Base-by-base conservation (phyloP, 2,329 filamentous ascomycete species). In the Microsporum canis region DNA sequence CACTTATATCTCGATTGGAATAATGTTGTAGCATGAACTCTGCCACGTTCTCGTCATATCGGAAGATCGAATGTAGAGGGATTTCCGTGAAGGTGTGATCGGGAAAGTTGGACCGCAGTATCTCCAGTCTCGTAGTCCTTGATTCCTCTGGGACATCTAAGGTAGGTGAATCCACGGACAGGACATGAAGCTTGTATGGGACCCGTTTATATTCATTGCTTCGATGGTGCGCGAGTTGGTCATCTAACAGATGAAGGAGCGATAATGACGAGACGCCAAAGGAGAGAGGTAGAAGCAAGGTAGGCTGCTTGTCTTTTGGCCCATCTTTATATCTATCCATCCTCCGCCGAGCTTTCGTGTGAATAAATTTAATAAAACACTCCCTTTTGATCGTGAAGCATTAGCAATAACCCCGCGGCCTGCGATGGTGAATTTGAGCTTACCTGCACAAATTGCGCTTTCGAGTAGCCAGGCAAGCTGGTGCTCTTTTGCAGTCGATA, bases 231-330 rank as follows among this genome's bases (percentile, higher is more conserved):
- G 82, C 78, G 53, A 88, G 78, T 69, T 90, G 88, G 63, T 81
- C 77, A 71, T 89, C 82, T 60, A 97, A 77, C 27, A 95, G 80
- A 67, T 92, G 83, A 34, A 95, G 78, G 49, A 99, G 78, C 12
- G 85, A 83, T 12, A 88, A 80, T 0, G 92, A 97, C 1, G 88
- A 94, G 1, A 88, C 78, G 0, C 94, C 92, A 68, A 90, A 86
- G 0, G 91, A 96, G 1, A 96, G 77, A 4, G 91, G 89, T 23
- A 96, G 77, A 17, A 96, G 77, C 56, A 96, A 82, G 66, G 75
- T 82, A 66, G 75, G 77, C 61, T 76, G 75, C 58, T 75, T 70
- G 49, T 75, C 75, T 61, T 74, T 72, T 27, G 74, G 68, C 6
- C 67, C 62, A 58, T 68, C 67, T 66, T 55, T 79, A 69, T 86